Percentiles rank a stretch among this genome's conserved stretches.
These are phyloP conservation scores for Auricularia heimuer DNA, from an alignment of 768 basidiomycete genomes.

Conservation along the genomic window DNA sequence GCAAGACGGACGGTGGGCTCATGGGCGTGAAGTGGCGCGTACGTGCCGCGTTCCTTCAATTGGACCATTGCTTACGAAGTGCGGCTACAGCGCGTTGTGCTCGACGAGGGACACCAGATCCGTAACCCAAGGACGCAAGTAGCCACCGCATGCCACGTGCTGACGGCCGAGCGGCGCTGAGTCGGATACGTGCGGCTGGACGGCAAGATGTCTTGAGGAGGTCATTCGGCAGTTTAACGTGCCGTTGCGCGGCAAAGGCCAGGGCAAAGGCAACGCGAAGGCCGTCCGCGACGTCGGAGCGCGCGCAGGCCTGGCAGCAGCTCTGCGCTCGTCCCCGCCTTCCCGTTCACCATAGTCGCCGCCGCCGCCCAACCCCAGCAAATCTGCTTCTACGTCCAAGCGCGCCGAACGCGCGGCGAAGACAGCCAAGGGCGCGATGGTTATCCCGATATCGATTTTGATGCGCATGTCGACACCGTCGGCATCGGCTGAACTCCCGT, in stretches of 20 bases:
- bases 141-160: constrained; percentile 52
- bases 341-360: too few species aligned
- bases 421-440: neutral
- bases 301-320: too few species aligned
- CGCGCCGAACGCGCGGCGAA: neutral
- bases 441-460: constrained; percentile 1
- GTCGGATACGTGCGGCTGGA: constrained; percentile 72
- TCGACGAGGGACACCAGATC: constrained; percentile 81
- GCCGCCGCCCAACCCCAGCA: too few species aligned
- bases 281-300: neutral
- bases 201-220: constrained; percentile 76
- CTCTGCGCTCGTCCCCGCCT: too few species aligned
- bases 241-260: constrained; percentile 31
- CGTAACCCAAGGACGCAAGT: constrained; percentile 84
- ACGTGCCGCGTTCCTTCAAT: neutral
- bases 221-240: constrained; percentile 63
- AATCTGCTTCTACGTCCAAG: neutral
- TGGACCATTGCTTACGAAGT: too few species aligned
- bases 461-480: constrained; percentile 6
- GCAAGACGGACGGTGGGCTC: constrained; percentile 46
- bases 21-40: constrained; percentile 80
- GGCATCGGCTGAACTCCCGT: neutral
- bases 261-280: constrained; percentile 18
- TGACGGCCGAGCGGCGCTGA: constrained; percentile 70
- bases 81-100: constrained; percentile 49